Base-by-base conservation (phyloP, 345 rosid genomes). In the Mangifera indica region DNA sequence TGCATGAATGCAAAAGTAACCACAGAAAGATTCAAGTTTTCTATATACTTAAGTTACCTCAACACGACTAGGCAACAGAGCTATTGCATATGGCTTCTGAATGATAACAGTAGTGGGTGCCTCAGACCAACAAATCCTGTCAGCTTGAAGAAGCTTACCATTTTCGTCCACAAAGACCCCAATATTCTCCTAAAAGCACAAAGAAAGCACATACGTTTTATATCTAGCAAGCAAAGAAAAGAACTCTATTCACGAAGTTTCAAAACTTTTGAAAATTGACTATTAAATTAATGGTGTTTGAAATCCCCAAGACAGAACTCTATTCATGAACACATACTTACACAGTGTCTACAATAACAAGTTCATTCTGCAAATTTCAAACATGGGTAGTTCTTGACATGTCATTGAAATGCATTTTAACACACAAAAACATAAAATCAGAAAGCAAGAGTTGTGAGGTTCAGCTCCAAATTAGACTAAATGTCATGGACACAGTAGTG, bases 151-250 rank as follows among this genome's bases (percentile, higher is more conserved):
- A 66, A 91, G 90, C 87, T 93, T 96, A 29, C 99, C 99, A 73
- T 92, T 93, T 84, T 91, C 97, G 83, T 96, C 99, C 81, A 96
- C 98, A 78, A 93, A 86, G 46, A 96, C 93, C 59, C 99, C 99
- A 77, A 91, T 92, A 66, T 96, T 96, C 79, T 96, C 99, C 99
- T 91, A 80, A 68, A 72, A 59, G 63, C 52, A 83, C 7, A 37
- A 5, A 66, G 56, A 74, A 66, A 55, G 61, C 48, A 75, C 48
- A 18, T 40, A n/a, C 17, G 49, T 40, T 14, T 66, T 12, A 49
- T 25, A 56, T 71, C 57, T 57, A 57, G 34, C 51, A 55, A 71
- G 21, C 66, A 66, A 71, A 24, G 59, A 34, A 10, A 26, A 18
- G 45, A 58, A n/a, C 51, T 26, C 46, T 20, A 46, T 22, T 52